These are phyloP conservation scores for Spongiforma sp. DNA, from an alignment of 1,284 basidiomycete genomes.

Conservation along the genomic window DNA sequence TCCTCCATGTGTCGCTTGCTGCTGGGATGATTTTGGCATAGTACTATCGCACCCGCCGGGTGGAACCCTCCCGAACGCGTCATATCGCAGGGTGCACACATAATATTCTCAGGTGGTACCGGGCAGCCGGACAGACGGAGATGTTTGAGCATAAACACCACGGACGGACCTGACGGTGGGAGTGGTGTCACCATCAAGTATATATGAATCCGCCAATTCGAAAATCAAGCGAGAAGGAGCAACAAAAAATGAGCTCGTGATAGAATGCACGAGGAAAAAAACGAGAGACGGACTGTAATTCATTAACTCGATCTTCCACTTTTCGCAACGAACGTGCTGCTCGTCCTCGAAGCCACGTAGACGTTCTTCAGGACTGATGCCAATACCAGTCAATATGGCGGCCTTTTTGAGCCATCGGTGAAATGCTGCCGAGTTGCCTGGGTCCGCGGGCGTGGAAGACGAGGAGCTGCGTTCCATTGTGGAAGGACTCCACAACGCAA, in stretches of 20 bases:
- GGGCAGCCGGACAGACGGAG: conserved; percentile 74
- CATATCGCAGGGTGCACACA: conserved; percentile 83
- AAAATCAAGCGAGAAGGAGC: conserved; percentile 4
- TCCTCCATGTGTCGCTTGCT: conserved; percentile 90
- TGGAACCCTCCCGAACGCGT: conserved; percentile 84
- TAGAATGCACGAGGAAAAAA: conserved; percentile 16
- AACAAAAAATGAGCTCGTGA: not conserved
- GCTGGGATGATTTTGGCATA: conserved; percentile 86
- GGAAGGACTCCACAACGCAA: no score
- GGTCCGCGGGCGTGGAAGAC: conserved; percentile 28
- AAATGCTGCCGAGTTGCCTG: conserved; percentile 37
- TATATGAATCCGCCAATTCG: conserved; percentile 14
- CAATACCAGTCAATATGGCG: conserved; percentile 47
- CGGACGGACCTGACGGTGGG: conserved; percentile 68
- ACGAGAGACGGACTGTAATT: conserved; percentile 48
- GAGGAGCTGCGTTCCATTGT: conserved; percentile 22
- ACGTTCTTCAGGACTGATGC: conserved; percentile 45
- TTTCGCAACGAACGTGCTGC: conserved; percentile 49
- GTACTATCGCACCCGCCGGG: conserved; percentile 75
- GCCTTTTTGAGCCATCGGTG: conserved; percentile 51
- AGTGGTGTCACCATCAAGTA: conserved; percentile 4
- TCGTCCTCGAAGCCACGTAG: conserved; percentile 40
- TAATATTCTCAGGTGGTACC: conserved; percentile 71
- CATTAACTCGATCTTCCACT: conserved; percentile 56
- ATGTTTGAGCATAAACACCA: conserved; percentile 91